Conservation (phyloP, 1,284 basidiomycete species). For the Lignosus rhinocerotis region DNA sequence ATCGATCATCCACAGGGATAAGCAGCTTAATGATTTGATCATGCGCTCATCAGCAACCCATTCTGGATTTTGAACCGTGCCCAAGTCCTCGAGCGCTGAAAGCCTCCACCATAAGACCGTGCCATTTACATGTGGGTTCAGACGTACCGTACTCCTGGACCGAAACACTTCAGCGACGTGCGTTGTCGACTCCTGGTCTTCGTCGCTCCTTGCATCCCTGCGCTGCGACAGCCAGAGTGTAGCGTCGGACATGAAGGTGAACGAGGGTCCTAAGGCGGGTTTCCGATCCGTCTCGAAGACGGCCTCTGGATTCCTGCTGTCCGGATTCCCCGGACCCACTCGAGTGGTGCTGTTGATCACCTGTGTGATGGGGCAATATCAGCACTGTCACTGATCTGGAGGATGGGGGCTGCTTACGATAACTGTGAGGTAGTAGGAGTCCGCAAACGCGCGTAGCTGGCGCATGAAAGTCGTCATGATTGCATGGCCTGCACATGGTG, state of each 20-base stretch:
- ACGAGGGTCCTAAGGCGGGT: slow-evolving; percentile 74
- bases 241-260: slow-evolving; percentile 68
- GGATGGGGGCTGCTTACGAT: slow-evolving; percentile 47
- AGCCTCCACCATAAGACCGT: background rate
- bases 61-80: slow-evolving; percentile 32
- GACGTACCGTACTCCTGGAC: slow-evolving; percentile 48
- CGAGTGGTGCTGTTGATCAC: slow-evolving; percentile 47
- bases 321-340: slow-evolving; percentile 20
- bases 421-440: slow-evolving; percentile 44
- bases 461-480: slow-evolving; percentile 74
- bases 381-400: slow-evolving; percentile 22
- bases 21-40: background rate
- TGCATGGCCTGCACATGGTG: slow-evolving; percentile 51
- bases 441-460: slow-evolving; percentile 55
- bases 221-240: slow-evolving; percentile 64
- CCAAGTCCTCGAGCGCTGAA: slow-evolving; percentile 41
- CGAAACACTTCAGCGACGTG: slow-evolving; percentile 35
- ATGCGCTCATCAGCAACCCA: slow-evolving; percentile 18
- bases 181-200: slow-evolving; percentile 10
- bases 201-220: background rate
- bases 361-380: slow-evolving; percentile 28
- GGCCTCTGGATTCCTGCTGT: slow-evolving; percentile 38
- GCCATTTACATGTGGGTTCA: background rate
- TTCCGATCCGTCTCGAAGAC: slow-evolving; percentile 49
- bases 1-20: no score